phyloP scores from a whole-genome alignment of 2,329 filamentous ascomycete genomes.

The Beauveria bassiana region DNA sequence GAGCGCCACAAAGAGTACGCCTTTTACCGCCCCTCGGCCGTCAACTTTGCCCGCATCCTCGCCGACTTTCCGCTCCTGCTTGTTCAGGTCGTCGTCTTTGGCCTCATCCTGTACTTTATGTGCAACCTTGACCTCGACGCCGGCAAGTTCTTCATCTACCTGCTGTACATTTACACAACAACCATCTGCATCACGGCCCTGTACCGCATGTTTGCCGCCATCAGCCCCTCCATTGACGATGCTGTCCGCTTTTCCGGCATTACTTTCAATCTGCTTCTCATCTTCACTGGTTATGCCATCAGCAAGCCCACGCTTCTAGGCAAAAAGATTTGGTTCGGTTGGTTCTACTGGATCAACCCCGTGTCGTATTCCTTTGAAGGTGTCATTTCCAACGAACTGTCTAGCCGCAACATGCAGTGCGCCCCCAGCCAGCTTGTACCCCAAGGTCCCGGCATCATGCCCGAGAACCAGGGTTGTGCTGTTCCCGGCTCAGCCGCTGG shows the following conservation, averaged over 20 bases:
- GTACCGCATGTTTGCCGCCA: constrained; percentile 50
- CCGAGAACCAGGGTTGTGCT: constrained; percentile 45
- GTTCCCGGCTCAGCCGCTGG: constrained; percentile 45
- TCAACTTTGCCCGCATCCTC: constrained; percentile 46
- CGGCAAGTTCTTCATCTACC: constrained; percentile 59
- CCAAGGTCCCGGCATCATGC: constrained; percentile 31
- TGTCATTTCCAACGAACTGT: constrained; percentile 47
- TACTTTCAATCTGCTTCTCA: constrained; percentile 52
- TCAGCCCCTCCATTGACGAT: constrained; percentile 53
- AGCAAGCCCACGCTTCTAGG: constrained; percentile 44
- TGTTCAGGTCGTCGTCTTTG: constrained; percentile 57
- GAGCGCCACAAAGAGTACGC: constrained; percentile 39
- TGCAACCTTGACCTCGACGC: constrained; percentile 57
- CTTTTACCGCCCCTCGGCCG: constrained; percentile 46
- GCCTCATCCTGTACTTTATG: constrained; percentile 69
- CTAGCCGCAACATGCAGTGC: constrained; percentile 43
- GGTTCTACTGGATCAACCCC: constrained; percentile 58
- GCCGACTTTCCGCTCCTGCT: constrained; percentile 54
- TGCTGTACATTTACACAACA: constrained; percentile 50
- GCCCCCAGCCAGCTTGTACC: constrained; percentile 38
- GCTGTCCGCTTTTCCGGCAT: constrained; percentile 51
- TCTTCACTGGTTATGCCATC: constrained; percentile 59
- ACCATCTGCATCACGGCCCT: constrained; percentile 48
- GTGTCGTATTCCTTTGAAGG: constrained; percentile 59
- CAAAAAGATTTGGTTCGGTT: constrained; percentile 62